A percentile compares a stretch with the other conserved stretches of the same genome.
Conservation (phyloP, 495 filamentous ascomycete species). For the Glonium stellatum region DNA sequence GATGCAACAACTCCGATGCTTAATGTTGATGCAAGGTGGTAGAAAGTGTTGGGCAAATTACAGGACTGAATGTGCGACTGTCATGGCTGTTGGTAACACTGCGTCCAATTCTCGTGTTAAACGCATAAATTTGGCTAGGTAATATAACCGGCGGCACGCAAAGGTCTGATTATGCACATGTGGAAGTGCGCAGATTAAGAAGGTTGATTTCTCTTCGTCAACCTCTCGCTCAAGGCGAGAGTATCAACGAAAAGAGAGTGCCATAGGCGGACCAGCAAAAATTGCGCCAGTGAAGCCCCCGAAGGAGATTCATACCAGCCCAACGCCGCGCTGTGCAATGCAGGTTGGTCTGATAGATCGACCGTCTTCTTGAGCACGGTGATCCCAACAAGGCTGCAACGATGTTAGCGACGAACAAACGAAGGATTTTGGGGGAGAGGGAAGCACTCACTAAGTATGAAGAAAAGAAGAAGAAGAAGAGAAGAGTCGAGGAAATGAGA, state of each 20-base stretch:
- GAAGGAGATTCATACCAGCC: conserved; percentile 58
- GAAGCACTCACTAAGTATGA: conserved; percentile 60
- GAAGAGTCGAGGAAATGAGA: no score
- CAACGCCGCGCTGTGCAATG: conserved; percentile 71
- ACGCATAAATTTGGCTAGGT: no score
- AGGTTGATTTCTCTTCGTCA: conserved; percentile 53
- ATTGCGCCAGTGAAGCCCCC: conserved; percentile 63
- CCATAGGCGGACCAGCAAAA: conserved; percentile 53
- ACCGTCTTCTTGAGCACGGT: conserved; percentile 56
- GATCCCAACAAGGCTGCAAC: conserved; percentile 55
- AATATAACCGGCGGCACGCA: no score
- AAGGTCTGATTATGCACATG: no score
- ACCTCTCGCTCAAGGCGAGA: conserved; percentile 40
- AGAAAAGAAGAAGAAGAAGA: no score
- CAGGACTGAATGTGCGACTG: no score
- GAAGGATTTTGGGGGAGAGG: neutral
- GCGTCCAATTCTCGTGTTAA: no score
- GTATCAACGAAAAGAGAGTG: conserved; percentile 51
- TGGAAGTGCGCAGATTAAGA: no score
- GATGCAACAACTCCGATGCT: no score
- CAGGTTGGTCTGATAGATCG: conserved; percentile 57
- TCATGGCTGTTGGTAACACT: no score
- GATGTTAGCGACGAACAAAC: neutral
- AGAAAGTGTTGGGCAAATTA: no score
- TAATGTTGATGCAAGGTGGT: no score